Evolutionary conservation across 208 protist genomes (phyloP), one percentile per base, ranked within the genome.

Genomic region (Blastocrithidia nonstop): DNA sequence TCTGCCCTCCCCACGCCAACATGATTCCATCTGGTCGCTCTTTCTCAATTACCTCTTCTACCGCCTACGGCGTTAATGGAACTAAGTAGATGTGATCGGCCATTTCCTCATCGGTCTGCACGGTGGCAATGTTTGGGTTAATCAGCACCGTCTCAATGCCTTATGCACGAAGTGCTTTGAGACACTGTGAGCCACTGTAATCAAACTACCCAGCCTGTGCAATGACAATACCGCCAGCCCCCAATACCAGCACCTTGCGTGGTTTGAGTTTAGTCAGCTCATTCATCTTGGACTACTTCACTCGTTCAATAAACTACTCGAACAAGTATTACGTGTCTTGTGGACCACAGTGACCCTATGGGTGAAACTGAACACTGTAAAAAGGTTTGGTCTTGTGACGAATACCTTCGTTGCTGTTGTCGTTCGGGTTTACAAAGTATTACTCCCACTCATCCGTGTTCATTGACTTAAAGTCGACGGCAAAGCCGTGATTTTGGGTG

Each of bases 91-190:
- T 90, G 28, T 77, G 67, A 59, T 98, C 95, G 6, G 95, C 95
- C 54, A 98, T 87, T 57, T 95, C 95, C 49, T 94, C 74, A 39
- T 87, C 80, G 11, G 96, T 99, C 71, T 99, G 96, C 28, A 98
- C 93, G 6, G 96, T 99, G 16, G 96, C 97, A 59, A 99, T 98
- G 64, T 99, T 99, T n/a, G 97, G 96, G 71, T 99, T 99, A 68
- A 99, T 95, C 17, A 99, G 68, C 22, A 99, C 79, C 39, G 94
- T 97, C 50, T 95, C 54, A 19, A 99, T 84, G 45, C 85, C 82
- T 71, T 98, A 93, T 74, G 99, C 95, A 61, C 98, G 96, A 6
- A 99, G 70, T 1, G 95, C 95, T 61, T 99, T 99, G 54, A 99
- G 97, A 50, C 92, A 95, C 56, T 95, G 91, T 17, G 93, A 98